Conservation (phyloP, 768 basidiomycete species). For the Leccinum longicurvipes region DNA sequence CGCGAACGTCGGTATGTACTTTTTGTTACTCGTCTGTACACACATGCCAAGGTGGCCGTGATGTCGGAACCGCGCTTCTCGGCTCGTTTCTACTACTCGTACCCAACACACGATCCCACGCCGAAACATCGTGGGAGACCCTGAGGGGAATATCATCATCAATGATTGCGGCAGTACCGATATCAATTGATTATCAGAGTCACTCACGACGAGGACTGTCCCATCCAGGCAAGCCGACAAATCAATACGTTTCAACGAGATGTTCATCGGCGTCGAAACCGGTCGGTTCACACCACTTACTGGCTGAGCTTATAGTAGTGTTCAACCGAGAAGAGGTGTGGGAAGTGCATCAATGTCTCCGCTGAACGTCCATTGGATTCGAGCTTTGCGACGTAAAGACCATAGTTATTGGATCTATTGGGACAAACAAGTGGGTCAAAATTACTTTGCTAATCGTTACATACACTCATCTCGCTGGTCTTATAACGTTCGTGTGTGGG, state of each 20-base stretch:
- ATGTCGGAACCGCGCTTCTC: not conserved
- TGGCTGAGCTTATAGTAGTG: no score
- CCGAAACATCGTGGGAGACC: not conserved
- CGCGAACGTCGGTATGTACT: conserved; percentile 25
- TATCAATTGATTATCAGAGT: conserved; percentile 60
- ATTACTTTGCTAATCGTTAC: conserved; percentile 45
- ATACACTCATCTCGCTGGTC: conserved; percentile 33
- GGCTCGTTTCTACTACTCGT: not conserved
- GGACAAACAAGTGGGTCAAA: conserved; percentile 62
- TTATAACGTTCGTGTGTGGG: not conserved
- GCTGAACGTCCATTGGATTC: conserved; percentile 92
- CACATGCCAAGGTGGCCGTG: conserved; percentile 42
- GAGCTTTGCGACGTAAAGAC: conserved; percentile 89
- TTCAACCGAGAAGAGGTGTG: conserved; percentile 87
- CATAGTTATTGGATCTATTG: conserved; percentile 76
- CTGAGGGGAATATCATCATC: no score
- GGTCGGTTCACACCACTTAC: conserved; percentile 94
- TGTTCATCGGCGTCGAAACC: conserved; percentile 26
- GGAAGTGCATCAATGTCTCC: conserved; percentile 84
- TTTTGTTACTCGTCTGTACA: conserved; percentile 79
- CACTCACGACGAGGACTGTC: conserved; percentile 88
- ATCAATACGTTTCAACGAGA: not conserved
- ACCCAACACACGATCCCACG: not conserved
- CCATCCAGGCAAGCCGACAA: conserved; percentile 67
- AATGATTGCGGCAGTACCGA: conserved; percentile 66